Base-by-base conservation (phyloP, 495 filamentous ascomycete genomes). In the Amorphotheca resinae region DNA sequence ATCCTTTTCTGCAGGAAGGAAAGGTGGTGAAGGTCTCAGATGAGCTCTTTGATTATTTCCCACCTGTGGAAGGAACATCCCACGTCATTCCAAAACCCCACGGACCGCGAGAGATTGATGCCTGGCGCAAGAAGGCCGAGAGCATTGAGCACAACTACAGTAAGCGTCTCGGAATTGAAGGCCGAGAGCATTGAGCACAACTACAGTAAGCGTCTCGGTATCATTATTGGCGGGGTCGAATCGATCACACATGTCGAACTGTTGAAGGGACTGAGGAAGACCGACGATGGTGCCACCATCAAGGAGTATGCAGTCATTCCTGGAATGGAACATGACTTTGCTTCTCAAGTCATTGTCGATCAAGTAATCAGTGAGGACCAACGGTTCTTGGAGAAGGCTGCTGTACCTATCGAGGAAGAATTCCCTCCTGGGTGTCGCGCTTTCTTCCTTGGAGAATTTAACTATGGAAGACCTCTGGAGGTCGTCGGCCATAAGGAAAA, bases 391-490 rank as follows among this genome's bases (percentile, higher is more conserved):
- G 93, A 99, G 64, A 77, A 77, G 48, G 79, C 73, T 25, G 87
- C 93, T 16, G 48, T 91, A 7, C 80, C 87, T 2, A 77, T 99
- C 31, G 83, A 88, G 55, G 77, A 95, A 59, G 93, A 99, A 49
- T 95, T 96, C 55, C 88, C 93, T 0, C 59, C 76, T 41, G 78
- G 76, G 38, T 78, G 84, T 11, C 71, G 76, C 31, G 87, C 82
- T 1, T 96, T 99, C 66, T 99, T 94, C 67, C 64, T 99, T n/a
- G 93, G 93, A 32, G 93, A 95, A 2, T 89, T 79, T 64, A 84
- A 84, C 54, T 95, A 93, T 53, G 93, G 93, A 9, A 75, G 87
- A 33, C 91, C 93, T 1, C 63, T 94, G 12, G 76, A 93, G 61
- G 76, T 99, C 39, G 72, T 72, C n/a, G 72, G 77, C 2, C 83